Conservation (phyloP, 495 filamentous ascomycete genomes). For the Alectoria sarmentosa region DNA sequence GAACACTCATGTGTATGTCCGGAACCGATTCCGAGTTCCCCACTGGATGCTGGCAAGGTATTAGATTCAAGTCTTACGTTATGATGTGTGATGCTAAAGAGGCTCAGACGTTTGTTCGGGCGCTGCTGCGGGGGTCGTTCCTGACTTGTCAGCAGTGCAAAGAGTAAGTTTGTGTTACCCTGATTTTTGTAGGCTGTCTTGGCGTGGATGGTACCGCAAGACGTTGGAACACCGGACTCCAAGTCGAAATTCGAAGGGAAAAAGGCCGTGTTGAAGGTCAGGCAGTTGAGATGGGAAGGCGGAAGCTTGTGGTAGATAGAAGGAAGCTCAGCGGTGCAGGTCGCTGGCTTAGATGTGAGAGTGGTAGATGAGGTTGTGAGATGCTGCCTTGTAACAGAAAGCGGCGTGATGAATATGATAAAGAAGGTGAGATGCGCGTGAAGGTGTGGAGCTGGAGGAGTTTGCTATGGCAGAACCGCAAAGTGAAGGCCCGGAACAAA, state of each 20-base stretch:
- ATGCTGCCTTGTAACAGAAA: not conserved
- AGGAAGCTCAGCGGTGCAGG: conserved; percentile 44
- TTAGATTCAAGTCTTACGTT: not conserved
- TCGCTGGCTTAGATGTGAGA: conserved; percentile 29
- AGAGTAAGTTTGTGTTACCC: not conserved
- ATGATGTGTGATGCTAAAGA: not conserved
- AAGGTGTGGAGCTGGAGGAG: conserved; percentile 2
- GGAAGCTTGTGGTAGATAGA: conserved; percentile 2
- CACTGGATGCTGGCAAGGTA: not conserved
- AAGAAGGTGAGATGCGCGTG: conserved; percentile 8
- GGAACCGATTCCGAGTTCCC: not conserved
- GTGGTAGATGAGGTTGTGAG: not conserved
- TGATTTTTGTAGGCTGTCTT: not conserved
- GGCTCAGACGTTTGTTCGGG: not conserved
- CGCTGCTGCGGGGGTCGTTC: not conserved
- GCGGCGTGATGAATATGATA: conserved; percentile 5
- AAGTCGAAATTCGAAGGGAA: not conserved
- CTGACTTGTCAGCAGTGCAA: conserved; percentile 6
- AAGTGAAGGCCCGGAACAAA: conserved; percentile 4
- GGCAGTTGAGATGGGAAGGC: conserved; percentile 26
- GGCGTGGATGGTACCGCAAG: not conserved
- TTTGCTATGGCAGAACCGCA: not conserved
- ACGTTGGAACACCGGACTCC: not conserved
- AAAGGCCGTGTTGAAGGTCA: conserved; percentile 22
- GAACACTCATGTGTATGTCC: conserved; percentile 39